Evolutionary conservation across 768 basidiomycete species (phyloP), one percentile per base, ranked within the genome.

Genomic region (Leccinellum albellum): DNA sequence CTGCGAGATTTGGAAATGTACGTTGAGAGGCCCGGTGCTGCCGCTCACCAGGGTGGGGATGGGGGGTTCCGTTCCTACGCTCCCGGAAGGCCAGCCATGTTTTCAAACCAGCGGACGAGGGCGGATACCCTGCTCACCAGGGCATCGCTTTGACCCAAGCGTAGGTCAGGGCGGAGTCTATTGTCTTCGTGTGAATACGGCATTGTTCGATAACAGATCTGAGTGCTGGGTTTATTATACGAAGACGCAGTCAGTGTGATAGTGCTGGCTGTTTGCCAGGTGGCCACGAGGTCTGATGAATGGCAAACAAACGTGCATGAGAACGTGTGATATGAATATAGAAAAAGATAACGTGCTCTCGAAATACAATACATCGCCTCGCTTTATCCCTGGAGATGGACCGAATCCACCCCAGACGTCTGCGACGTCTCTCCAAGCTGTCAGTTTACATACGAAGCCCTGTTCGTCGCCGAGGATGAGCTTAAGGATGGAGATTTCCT

Each of bases 121-220:
- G 76, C 73, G 0, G 85, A 81, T 0, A 93, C 89, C 57, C 79
- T 86, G 54, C 82, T 77, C 14, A 92, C 86, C 8, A 78, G 79
- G 9, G 83, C 81, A 55, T 92, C 89, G 56, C 84, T 89, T 57
- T 76, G 74, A 1, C 84, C 88, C 3, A 93, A 75, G 32, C 89
- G 78, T 42, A 91, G 69, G 69, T 93, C 91, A 17, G 91, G 89
- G 6, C 88, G 79, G 6, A 88, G 72, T 6, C 75, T 76, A 17
- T 74, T 73, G 66, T 92, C 89, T 58, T 82, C 79, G 28, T 76
- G 76, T 1, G 78, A 75, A 60, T 81, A 78, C 2, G 89, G 87
- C 81, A 92, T 81, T 7, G 88, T 86, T 20, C 91, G 83, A 71
- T 87, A 93, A 66, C 91, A 93, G 15, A 92, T 85, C 60, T 85